A percentile compares a stretch with the other conserved stretches of the same genome.
These are phyloP conservation scores for Pythium dissotocum DNA, from an alignment of 352 stramenopile genomes.

Conservation along the genomic window DNA sequence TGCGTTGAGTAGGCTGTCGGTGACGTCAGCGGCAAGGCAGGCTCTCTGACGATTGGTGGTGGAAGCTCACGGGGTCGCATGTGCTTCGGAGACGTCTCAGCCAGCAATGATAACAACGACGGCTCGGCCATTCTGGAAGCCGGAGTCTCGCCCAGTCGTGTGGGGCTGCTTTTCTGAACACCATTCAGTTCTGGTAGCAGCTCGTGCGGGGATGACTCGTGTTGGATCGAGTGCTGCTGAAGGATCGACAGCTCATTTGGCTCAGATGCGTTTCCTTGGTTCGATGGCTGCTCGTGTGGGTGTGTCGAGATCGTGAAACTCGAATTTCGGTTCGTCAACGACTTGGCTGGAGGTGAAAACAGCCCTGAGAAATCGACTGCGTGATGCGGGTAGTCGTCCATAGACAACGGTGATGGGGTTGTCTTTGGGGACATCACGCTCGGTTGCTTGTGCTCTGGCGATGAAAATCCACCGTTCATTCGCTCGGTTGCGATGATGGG, in stretches of 20 bases:
- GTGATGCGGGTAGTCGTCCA: conserved; percentile 2
- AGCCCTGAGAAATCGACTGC: conserved; percentile 4
- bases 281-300: neutral
- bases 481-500: conserved; percentile 52
- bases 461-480: conserved; percentile 14
- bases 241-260: conserved; percentile 11
- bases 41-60: neutral
- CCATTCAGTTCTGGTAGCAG: neutral
- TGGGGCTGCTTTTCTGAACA: conserved; percentile 5
- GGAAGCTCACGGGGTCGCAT: neutral
- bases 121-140: conserved; percentile 10
- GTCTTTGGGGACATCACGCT: neutral
- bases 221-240: conserved; percentile 7
- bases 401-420: neutral
- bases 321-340: conserved; percentile 1
- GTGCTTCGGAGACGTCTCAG: conserved; percentile 13
- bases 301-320: conserved; percentile 19
- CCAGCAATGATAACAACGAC: conserved; percentile 27
- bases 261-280: conserved; percentile 3
- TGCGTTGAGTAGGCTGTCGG: conserved; percentile 19
- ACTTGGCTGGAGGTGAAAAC: conserved; percentile 13
- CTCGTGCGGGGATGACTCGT: neutral
- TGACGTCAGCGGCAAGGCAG: conserved; percentile 11
- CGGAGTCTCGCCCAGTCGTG: conserved; percentile 3
- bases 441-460: neutral